These are phyloP conservation scores for Drechslerella coelobrocha DNA, from an alignment of 2,329 filamentous ascomycete genomes.

Conservation along the genomic window DNA sequence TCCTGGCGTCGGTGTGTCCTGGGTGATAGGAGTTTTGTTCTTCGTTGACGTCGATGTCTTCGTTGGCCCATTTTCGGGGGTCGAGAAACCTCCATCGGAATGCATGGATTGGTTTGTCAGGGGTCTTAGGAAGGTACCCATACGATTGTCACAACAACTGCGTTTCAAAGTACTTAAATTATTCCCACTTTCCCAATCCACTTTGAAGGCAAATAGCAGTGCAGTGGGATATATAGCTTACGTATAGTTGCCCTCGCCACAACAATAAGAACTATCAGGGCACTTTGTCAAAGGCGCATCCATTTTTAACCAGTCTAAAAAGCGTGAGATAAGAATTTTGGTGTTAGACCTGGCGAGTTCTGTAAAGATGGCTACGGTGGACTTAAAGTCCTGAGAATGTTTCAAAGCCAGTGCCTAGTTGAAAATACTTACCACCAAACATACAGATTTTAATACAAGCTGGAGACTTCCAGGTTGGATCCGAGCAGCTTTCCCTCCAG, in stretches of 20 bases:
- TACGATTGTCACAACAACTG: neutral
- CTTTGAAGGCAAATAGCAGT: too few species aligned
- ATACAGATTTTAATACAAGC: neutral
- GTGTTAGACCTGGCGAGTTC: too few species aligned
- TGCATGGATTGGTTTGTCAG: neutral
- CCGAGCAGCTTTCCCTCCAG: neutral
- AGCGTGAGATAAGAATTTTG: too few species aligned
- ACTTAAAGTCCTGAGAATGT: too few species aligned
- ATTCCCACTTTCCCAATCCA: neutral
- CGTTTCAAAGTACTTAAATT: neutral
- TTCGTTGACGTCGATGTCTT: neutral
- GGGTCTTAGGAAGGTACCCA: neutral
- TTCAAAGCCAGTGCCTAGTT: too few species aligned
- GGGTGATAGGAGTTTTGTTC: too few species aligned
- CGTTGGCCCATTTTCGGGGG: neutral
- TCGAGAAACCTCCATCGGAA: too few species aligned
- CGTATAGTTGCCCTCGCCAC: neutral
- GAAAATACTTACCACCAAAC: neutral
- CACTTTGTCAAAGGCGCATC: neutral
- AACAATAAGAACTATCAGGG: neutral
- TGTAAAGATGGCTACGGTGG: too few species aligned
- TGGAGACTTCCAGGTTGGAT: slow-evolving; percentile 3
- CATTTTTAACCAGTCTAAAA: neutral
- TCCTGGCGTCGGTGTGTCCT: too few species aligned
- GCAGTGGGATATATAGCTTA: neutral